Conservation (phyloP, 2,329 filamentous ascomycete genomes). For the Nemania serpens region DNA sequence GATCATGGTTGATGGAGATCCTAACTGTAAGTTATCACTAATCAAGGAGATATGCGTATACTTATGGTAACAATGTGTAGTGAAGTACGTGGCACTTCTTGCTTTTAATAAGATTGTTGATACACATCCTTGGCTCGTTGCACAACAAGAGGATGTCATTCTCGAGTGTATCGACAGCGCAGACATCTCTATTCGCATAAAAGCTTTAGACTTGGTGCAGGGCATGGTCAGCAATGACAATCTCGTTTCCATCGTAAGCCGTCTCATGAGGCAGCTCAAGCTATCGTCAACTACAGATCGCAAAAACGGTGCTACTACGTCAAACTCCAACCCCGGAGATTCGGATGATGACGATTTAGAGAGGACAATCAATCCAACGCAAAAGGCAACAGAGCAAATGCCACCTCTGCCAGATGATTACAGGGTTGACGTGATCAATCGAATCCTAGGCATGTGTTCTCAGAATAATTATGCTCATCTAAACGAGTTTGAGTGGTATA, state of each 20-base stretch:
- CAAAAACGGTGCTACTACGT: slow-evolving; percentile 51
- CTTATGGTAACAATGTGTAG: slow-evolving; percentile 49
- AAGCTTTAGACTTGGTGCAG: slow-evolving; percentile 87
- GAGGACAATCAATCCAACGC: slow-evolving; percentile 43
- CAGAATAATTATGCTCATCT: slow-evolving; percentile 86
- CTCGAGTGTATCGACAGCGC: slow-evolving; percentile 94
- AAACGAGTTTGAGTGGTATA: slow-evolving; percentile 95
- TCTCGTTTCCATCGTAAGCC: slow-evolving; percentile 79
- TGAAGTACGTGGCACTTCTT: slow-evolving; percentile 95
- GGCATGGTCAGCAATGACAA: slow-evolving; percentile 94
- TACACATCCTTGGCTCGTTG: slow-evolving; percentile 86
- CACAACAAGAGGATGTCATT: slow-evolving; percentile 94
- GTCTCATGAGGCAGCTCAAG: slow-evolving; percentile 85
- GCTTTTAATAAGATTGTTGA: slow-evolving; percentile 94
- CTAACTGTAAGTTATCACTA: slow-evolving; percentile 71
- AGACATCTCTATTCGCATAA: slow-evolving; percentile 93
- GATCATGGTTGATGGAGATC: slow-evolving; percentile 90
- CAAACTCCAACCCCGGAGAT: slow-evolving; percentile 47
- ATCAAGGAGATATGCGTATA: slow-evolving; percentile 16
- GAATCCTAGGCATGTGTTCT: slow-evolving; percentile 88
- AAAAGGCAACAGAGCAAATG: slow-evolving; percentile 46
- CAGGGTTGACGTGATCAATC: slow-evolving; percentile 76
- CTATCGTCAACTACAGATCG: slow-evolving; percentile 62
- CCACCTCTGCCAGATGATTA: slow-evolving; percentile 84
- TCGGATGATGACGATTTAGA: slow-evolving; percentile 58